A percentile compares a stretch with the other conserved stretches of the same genome.
phyloP scores from a whole-genome alignment of 208 protist species.

The Wallacemonas sp. region DNA sequence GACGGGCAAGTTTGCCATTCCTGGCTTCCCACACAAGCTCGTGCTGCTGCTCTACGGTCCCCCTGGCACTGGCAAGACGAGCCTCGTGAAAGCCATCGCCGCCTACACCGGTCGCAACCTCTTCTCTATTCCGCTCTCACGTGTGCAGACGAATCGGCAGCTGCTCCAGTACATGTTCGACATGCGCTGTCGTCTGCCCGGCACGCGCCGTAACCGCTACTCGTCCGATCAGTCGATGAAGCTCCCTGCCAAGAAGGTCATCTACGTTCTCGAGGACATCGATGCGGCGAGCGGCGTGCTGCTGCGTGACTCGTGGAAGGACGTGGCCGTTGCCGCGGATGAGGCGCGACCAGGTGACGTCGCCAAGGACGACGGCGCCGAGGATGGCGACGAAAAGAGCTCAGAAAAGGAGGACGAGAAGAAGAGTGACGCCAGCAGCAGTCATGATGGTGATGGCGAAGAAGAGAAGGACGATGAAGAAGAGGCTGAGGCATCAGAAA shows the following conservation, averaged over 20 bases:
- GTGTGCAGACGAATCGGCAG: constrained; percentile 81
- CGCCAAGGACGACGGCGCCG: not conserved
- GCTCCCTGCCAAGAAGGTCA: constrained; percentile 60
- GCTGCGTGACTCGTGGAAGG: constrained; percentile 21
- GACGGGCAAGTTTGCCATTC: constrained; percentile 85
- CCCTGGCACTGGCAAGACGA: constrained; percentile 95
- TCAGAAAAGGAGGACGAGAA: not conserved
- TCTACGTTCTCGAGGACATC: constrained; percentile 89
- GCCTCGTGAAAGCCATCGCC: constrained; percentile 90
- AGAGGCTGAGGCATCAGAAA: not conserved
- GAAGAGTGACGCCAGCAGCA: not conserved
- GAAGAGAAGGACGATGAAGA: not conserved
- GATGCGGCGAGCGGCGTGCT: constrained; percentile 75
- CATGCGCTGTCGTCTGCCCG: constrained; percentile 22
- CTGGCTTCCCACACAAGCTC: constrained; percentile 86
- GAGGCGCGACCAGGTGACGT: not conserved
- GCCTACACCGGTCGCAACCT: constrained; percentile 80
- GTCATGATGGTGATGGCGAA: not conserved
- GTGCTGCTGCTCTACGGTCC: constrained; percentile 92
- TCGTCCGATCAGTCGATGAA: constrained; percentile 16
- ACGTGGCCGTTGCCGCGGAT: constrained; percentile 16
- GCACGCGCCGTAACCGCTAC: not conserved
- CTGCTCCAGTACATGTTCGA: constrained; percentile 89
- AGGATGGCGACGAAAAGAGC: not conserved
- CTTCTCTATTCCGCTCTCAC: constrained; percentile 79